These are phyloP conservation scores for Pseudogymnoascus sp. DNA, from an alignment of 2,329 filamentous ascomycete species.

Conservation along the genomic window DNA sequence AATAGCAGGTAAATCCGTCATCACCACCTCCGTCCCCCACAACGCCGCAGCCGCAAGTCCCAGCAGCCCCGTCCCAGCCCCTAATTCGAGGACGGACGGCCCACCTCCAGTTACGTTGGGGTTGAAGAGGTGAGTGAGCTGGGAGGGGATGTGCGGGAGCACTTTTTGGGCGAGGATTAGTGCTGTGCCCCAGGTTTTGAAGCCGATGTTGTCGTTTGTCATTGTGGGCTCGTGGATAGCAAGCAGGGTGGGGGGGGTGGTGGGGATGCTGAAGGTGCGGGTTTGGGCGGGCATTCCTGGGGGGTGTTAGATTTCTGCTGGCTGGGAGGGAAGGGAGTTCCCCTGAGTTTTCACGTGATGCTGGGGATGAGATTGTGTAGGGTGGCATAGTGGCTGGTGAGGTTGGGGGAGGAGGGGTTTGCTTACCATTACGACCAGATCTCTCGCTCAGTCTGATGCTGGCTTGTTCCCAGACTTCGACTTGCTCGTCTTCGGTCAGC, in stretches of 20 bases:
- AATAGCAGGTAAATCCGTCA: slow-evolving; percentile 82
- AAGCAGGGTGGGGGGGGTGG: slow-evolving; percentile 48
- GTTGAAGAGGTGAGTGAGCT: slow-evolving; percentile 23
- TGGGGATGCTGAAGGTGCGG: slow-evolving; percentile 50
- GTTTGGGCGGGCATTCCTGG: slow-evolving; percentile 54
- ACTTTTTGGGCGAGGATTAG: slow-evolving; percentile 67
- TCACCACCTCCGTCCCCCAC: slow-evolving; percentile 55
- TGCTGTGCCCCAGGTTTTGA: slow-evolving; percentile 94
- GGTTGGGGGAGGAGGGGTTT: not conserved
- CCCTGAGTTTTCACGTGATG: not conserved
- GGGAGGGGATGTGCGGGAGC: slow-evolving; percentile 29
- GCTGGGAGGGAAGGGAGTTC: not conserved
- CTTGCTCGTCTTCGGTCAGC: slow-evolving; percentile 46
- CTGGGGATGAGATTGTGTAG: not conserved
- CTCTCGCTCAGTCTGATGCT: slow-evolving; percentile 74
- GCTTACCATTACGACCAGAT: slow-evolving; percentile 63
- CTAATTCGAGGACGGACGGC: slow-evolving; percentile 59
- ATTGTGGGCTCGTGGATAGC: slow-evolving; percentile 77
- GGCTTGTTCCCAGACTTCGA: slow-evolving; percentile 72
- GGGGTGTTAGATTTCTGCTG: not conserved
- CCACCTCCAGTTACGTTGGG: slow-evolving; percentile 18
- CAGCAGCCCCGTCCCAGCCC: slow-evolving; percentile 84
- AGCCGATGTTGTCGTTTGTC: slow-evolving; percentile 77
- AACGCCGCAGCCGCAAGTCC: slow-evolving; percentile 74
- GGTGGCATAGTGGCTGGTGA: too few relatives aligned